These are phyloP conservation scores for Neurospora sp. DNA, from an alignment of 495 filamentous ascomycete species.

Conservation along the genomic window DNA sequence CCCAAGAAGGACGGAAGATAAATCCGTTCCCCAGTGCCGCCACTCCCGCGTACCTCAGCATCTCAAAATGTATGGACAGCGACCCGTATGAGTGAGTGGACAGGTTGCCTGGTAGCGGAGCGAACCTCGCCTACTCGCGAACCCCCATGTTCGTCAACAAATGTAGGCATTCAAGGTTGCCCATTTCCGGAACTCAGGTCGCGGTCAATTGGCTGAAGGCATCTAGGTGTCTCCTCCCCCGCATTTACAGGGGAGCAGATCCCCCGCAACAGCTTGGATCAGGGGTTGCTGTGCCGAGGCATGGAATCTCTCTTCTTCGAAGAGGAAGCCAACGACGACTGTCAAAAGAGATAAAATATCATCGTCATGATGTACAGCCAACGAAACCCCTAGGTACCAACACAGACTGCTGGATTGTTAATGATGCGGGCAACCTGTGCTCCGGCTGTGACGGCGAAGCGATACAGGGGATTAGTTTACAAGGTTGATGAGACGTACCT, in stretches of 20 bases:
- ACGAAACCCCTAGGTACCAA: background rate
- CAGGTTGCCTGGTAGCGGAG: background rate
- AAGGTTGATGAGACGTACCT: background rate
- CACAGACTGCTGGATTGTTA: background rate
- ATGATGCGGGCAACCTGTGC: background rate
- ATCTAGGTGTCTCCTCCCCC: slow-evolving; percentile 4
- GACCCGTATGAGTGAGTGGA: background rate
- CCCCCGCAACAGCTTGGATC: slow-evolving; percentile 5
- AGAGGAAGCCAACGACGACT: background rate
- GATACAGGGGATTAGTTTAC: background rate
- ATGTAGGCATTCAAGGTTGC: background rate
- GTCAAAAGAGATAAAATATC: background rate
- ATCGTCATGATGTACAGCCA: background rate
- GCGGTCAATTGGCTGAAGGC: slow-evolving; percentile 3
- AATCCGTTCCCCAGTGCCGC: background rate
- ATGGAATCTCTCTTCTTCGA: background rate
- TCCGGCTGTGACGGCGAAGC: background rate
- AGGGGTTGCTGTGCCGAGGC: slow-evolving; percentile 7
- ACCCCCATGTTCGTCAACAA: background rate
- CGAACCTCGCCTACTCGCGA: background rate
- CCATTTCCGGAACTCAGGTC: background rate
- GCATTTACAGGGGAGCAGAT: slow-evolving; percentile 9
- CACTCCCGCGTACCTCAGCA: background rate
- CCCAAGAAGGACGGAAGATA: background rate
- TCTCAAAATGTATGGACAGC: background rate